Evolutionary conservation across 805 yeast species (phyloP), one percentile per base, ranked within the genome.

Genomic region (Lachancea sp.): DNA sequence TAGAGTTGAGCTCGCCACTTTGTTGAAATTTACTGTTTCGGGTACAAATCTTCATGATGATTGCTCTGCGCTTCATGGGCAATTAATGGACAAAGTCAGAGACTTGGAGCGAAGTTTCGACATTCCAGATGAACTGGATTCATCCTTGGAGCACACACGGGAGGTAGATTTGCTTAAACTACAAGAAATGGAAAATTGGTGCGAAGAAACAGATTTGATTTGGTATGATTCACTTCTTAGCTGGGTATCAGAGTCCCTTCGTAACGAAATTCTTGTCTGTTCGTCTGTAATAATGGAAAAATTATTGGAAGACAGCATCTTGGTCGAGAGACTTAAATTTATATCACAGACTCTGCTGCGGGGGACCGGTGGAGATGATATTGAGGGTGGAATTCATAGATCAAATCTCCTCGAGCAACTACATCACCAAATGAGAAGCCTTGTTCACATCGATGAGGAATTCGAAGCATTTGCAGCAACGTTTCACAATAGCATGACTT

Each of bases 271-370:
- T 5, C 56, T 80, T 17, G 69, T 74, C 42, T 71, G 72, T 46
- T 71, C 85, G 1, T 72, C 83, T 0, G 59, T 75, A 4, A 58
- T 77, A 22, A 70, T 74, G 51, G 88, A 80, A 51, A 70, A 71
- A 39, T 52, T 69, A 51, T 45, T 64, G 8, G 49, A 55, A 12
- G 58, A 63, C 23, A 50, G 53, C 15, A 52, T 46, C 1, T 52
- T 65, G 20, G 36, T 48, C 11, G 38, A 37, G 11, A 38, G 56
- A 12, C 48, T 46, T 26, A 57, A 58, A 34, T 52, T 58, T 38
- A 22, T 58, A 8, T 49, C 59, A 4, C 36, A 45, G 13, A 35
- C 43, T 4, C 28, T 40, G n/a, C 32, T 40, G 24, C n/a, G 36
- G 12, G 8, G 19, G n/a, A n/a, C 16, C 23, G 18, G 17, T 5